Base-by-base conservation (phyloP, 306 rosid genomes). In the Hippophae gyantsensis region DNA sequence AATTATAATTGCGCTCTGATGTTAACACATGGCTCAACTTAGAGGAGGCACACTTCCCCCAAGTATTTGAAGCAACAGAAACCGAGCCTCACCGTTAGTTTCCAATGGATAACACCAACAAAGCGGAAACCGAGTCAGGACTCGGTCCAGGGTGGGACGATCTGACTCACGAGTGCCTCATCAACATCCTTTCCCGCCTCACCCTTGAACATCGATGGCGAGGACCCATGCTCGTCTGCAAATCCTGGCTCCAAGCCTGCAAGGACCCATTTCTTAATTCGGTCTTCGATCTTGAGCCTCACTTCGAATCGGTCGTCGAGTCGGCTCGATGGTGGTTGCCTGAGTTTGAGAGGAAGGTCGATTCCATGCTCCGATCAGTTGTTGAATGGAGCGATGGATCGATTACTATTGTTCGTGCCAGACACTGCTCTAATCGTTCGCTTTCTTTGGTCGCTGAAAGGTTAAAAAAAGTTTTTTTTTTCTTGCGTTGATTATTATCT, bases 301-400 rank as follows among this genome's bases (percentile, higher is more conserved):
- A 57, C 38, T 82, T 76, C 66, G 67, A 72, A 52, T 66, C 81
- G 6, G 65, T 48, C 52, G n/a, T 32, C 60, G 94, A 88, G 49
- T 76, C 66, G 23, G 50, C 81, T 50, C 77, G 57, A 48, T 88
- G 84, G 86, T 87, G 96, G 96, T 11, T 68, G 69, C 79, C 76
- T 18, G 71, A 78, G 13, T 88, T 85, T 74, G 84, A 85, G 74
- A 48, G 81, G 6, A 75, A 59, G 44, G 82, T 87, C 60, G 93
- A 92, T 60, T 74, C 86, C 72, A 83, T 87, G 84, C 95, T 92
- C 74, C 85, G 54, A 71, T 88, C 88, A 8, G 83, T 80, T 13
- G 69, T 72, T 32, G 64, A 46, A 26, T 92, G 88, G 88, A 76
- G 81, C 69, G 57, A 68, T 8, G 62, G 71, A 32, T 83, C 74